These are phyloP conservation scores for Geotrichum aggregatum DNA, from an alignment of 1,139 yeast genomes.

Conservation along the genomic window DNA sequence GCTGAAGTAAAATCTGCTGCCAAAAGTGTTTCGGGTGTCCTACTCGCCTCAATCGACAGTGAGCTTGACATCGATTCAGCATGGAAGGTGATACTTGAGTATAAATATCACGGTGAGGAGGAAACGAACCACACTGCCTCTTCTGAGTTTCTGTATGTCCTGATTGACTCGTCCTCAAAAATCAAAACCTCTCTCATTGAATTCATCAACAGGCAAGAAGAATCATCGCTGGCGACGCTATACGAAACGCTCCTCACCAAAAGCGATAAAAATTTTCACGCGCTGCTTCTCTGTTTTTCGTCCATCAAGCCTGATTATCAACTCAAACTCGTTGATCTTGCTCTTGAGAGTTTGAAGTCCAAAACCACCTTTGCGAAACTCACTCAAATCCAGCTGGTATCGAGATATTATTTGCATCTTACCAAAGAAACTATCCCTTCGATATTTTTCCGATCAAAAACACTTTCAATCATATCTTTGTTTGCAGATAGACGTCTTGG, in stretches of 20 bases:
- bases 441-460: constrained; percentile 6
- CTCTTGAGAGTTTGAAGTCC: constrained; percentile 10
- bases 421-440: constrained; percentile 13
- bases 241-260: constrained; percentile 3
- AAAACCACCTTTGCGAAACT: not conserved
- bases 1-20: not conserved
- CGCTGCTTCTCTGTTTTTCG: constrained; percentile 10
- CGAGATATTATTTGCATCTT: constrained; percentile 15
- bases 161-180: constrained; percentile 7
- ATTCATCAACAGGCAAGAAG: constrained; percentile 7
- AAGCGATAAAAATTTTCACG: constrained; percentile 10
- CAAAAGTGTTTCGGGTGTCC: not conserved
- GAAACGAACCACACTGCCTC: not conserved
- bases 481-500: constrained; percentile 18
- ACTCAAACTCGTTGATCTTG: constrained; percentile 9
- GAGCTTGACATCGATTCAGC: not conserved
- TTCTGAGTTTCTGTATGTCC: constrained; percentile 1
- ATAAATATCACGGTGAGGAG: not conserved
- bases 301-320: not conserved
- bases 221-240: not conserved
- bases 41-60: not conserved
- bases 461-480: constrained; percentile 16
- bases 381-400: constrained; percentile 16
- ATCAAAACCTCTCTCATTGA: constrained; percentile 3
- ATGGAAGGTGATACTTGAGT: constrained; percentile 7